Evolutionary conservation across 208 protist genomes (phyloP).

Genomic region (Phytomonas serpens): DNA sequence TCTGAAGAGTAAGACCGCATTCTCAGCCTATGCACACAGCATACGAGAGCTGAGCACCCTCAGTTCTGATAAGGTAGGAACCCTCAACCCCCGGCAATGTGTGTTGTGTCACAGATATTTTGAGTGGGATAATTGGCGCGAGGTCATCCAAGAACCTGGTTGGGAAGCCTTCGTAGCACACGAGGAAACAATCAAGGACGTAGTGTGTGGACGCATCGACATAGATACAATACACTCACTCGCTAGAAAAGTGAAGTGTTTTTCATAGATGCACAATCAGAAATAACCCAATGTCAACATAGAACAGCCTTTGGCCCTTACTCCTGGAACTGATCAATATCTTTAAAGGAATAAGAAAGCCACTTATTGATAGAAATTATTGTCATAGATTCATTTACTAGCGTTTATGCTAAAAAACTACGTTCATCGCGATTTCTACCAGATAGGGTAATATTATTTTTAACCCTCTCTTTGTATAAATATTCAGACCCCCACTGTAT

Average conservation of each 20-base stretch:
- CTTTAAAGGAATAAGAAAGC: neutral
- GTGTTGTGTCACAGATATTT: conserved; percentile 35
- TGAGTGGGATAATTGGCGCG: conserved; percentile 80
- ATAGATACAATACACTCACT: neutral
- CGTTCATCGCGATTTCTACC: neutral
- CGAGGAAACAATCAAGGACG: conserved; percentile 24
- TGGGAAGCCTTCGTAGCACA: conserved; percentile 41
- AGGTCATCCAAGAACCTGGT: conserved; percentile 56
- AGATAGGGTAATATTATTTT: neutral
- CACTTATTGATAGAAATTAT: neutral
- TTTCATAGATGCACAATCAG: neutral
- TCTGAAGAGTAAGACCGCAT: conserved; percentile 25
- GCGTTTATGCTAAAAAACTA: neutral
- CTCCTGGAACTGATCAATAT: neutral
- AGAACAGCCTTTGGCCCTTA: neutral
- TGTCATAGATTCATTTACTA: neutral
- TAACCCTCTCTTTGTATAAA: neutral
- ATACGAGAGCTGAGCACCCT: conserved; percentile 41
- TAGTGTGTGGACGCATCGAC: conserved; percentile 28
- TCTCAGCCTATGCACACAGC: conserved; percentile 62
- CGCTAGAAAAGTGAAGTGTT: neutral
- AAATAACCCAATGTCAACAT: neutral
- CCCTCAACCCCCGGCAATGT: conserved; percentile 37
- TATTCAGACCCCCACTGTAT: neutral
- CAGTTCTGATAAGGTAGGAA: conserved; percentile 15